Conservation (phyloP, 1,284 basidiomycete species). For the Sutorius eximius region DNA sequence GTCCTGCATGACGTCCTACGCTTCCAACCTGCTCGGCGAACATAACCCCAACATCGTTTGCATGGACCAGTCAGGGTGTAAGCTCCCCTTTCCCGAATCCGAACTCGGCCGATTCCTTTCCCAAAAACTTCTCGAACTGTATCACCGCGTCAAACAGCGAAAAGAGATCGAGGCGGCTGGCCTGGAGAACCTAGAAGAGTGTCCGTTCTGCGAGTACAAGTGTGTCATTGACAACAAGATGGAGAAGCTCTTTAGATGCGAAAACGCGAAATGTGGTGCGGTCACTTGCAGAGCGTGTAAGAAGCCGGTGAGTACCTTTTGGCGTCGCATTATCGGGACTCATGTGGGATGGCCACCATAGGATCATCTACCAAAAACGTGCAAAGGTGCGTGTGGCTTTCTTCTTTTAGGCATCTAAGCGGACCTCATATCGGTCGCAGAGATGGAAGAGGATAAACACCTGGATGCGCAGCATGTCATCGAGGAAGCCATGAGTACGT, state of each 20-base stretch:
- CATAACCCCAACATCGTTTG: conserved; percentile 63
- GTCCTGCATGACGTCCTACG: conserved; percentile 54
- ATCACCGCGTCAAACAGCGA: conserved; percentile 73
- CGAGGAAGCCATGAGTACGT: conserved; percentile 87
- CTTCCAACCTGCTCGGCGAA: conserved; percentile 49
- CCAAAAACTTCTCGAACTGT: conserved; percentile 63
- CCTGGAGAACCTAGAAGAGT: conserved; percentile 76
- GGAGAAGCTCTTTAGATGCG: conserved; percentile 79
- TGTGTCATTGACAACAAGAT: conserved; percentile 75
- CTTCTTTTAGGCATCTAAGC: neutral
- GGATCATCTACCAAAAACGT: conserved; percentile 88
- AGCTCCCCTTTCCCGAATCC: conserved; percentile 61
- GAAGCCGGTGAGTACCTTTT: conserved; percentile 52
- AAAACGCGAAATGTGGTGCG: conserved; percentile 68
- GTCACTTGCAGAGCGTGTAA: conserved; percentile 80
- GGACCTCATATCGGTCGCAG: conserved; percentile 36
- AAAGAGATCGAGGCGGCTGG: conserved; percentile 77
- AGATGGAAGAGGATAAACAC: conserved; percentile 69
- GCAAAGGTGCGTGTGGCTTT: conserved; percentile 59
- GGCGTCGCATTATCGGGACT: neutral
- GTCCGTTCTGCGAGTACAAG: conserved; percentile 85
- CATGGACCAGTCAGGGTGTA: conserved; percentile 79
- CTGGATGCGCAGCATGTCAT: conserved; percentile 73
- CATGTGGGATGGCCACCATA: conserved; percentile 25
- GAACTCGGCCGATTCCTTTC: conserved; percentile 66